A percentile compares a stretch with the other conserved stretches of the same genome.
These are phyloP conservation scores for Tulasnella sp. DNA, from an alignment of 768 basidiomycete species.

Conservation along the genomic window DNA sequence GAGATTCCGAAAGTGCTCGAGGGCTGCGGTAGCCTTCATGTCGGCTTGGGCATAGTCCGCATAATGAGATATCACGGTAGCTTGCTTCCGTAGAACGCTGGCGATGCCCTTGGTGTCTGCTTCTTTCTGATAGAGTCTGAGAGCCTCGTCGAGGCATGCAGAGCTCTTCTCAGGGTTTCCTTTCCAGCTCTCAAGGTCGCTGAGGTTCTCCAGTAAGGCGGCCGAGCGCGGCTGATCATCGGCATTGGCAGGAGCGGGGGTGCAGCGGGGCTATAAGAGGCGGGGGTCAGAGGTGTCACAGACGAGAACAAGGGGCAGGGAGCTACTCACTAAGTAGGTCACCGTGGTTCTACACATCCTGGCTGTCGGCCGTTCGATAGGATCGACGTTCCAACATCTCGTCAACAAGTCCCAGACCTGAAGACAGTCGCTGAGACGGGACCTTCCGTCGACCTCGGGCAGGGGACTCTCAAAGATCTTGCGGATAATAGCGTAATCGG, in stretches of 20 bases:
- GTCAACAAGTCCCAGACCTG: background rate
- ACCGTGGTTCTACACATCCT: too few species aligned
- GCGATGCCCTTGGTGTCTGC: background rate
- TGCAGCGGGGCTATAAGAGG: background rate
- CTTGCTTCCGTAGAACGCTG: background rate
- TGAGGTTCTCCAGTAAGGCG: too few species aligned
- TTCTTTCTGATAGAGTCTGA: background rate
- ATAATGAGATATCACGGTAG: background rate
- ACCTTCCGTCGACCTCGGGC: background rate
- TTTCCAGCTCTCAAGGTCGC: too few species aligned
- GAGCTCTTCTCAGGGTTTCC: background rate
- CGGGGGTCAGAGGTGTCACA: too few species aligned
- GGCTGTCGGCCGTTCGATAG: background rate
- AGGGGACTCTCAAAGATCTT: background rate
- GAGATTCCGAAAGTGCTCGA: background rate
- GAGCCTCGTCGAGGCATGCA: background rate
- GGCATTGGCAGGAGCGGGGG: background rate
- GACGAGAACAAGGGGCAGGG: too few species aligned
- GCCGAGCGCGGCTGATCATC: too few species aligned
- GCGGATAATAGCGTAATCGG: background rate
- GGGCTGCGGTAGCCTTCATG: background rate
- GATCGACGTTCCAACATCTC: background rate
- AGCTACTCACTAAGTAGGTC: too few species aligned
- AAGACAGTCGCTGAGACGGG: background rate
- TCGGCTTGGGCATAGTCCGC: background rate